Evolutionary conservation across 2,329 filamentous ascomycete genomes (phyloP), one percentile per base, ranked within the genome.

Genomic region (Fusarium phyllophilum): DNA sequence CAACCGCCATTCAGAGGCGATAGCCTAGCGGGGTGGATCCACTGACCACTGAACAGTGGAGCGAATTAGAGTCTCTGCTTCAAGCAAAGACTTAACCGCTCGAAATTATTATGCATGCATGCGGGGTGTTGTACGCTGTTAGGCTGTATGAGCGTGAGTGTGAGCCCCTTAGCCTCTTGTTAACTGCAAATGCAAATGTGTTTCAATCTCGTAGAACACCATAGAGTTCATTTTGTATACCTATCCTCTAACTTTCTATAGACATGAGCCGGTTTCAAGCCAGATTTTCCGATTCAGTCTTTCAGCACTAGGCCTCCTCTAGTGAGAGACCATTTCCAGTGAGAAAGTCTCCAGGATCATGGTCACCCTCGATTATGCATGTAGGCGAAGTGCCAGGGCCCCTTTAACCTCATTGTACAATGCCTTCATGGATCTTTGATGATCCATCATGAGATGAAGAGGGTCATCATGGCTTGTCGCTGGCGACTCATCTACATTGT

Each of bases 1-100:
- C 57, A 59, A 63, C 59, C 66, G 59, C 75, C 75, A 77, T 69
- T 77, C 75, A 75, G 52, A 58, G 51, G 46, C 44, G 65, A 36
- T 62, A 48, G 70, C 68, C 54, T 48, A 51, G 56, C 70, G 64
- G 68, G 42, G 42, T 60, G 38, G 24, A 57, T 56, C 70, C 70
- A 72, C 68, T 39, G 44, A 8, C 45, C n/a, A 24, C 31, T 73
- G 55, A 54, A 20, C 64, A 58, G 56, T 58, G 57, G 56, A 62
- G 59, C 72, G 72, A 74, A 74, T 74, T 52, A 68, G 42, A 72
- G 59, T 39, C 39, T 42, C 26, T 42, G 17, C 29, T 44, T 39
- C 20, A 24, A 24, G 22, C 41, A 55, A 46, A 67, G 59, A 63
- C 46, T 52, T 62, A 45, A 20, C 42, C 31, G 48, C 59, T 60